Percentiles rank a stretch among this genome's conserved stretches.
These are phyloP conservation scores for Aspergillus proliferans DNA, from an alignment of 2,329 filamentous ascomycete species.

Conservation along the genomic window DNA sequence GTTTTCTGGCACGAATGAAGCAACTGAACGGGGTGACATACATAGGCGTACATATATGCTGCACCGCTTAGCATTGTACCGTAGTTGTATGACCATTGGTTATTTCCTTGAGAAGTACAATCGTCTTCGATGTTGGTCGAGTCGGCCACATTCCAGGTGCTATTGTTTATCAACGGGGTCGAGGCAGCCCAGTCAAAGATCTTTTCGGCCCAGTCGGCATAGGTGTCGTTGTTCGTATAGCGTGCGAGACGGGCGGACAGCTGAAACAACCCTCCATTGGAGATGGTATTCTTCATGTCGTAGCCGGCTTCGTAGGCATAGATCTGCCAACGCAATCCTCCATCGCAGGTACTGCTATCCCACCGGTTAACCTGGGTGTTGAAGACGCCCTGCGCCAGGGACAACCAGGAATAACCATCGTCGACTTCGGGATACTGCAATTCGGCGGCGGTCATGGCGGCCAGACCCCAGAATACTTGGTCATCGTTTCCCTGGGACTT, in stretches of 20 bases:
- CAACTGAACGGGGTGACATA: slow-evolving; percentile 20
- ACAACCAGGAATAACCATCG: slow-evolving; percentile 65
- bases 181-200: slow-evolving; percentile 54
- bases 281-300: slow-evolving; percentile 53
- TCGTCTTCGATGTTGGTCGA: slow-evolving; percentile 44
- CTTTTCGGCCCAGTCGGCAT: slow-evolving; percentile 69
- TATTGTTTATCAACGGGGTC: slow-evolving; percentile 47
- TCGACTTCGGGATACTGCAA: slow-evolving; percentile 66
- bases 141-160: slow-evolving; percentile 52
- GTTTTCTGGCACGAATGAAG: slow-evolving; percentile 9
- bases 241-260: slow-evolving; percentile 62
- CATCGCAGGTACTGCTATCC: slow-evolving; percentile 61
- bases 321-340: slow-evolving; percentile 81
- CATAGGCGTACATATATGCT: slow-evolving; percentile 52
- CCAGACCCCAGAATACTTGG: slow-evolving; percentile 75
- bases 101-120: slow-evolving; percentile 48
- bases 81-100: slow-evolving; percentile 55
- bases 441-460: slow-evolving; percentile 72
- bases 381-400: slow-evolving; percentile 71
- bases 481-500: slow-evolving; percentile 45
- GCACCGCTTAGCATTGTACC: slow-evolving; percentile 54
- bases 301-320: slow-evolving; percentile 68
- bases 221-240: slow-evolving; percentile 74
- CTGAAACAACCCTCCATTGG: slow-evolving; percentile 54
- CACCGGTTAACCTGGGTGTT: slow-evolving; percentile 69